phyloP scores from a whole-genome alignment of 164 flowering plant species.

The Litsea cubeba region DNA sequence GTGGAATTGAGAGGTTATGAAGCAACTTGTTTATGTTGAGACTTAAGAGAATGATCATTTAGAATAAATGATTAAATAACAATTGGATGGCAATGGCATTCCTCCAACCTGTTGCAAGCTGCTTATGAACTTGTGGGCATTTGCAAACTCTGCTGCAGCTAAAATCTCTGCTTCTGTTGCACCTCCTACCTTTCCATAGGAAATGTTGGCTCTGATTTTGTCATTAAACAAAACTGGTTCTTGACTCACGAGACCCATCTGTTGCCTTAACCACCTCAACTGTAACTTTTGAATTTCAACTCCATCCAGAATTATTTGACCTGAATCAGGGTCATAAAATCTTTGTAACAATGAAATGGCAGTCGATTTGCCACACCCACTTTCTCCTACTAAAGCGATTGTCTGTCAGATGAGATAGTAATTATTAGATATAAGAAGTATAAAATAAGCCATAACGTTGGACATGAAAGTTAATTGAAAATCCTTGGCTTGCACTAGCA shows the following conservation, averaged over 20 bases:
- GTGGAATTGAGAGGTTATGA: too few species aligned
- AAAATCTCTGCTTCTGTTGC: slow-evolving; percentile 16
- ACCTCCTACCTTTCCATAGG: slow-evolving; percentile 25
- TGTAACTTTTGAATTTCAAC: slow-evolving; percentile 25
- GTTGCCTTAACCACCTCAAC: slow-evolving; percentile 25
- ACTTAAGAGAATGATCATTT: too few species aligned
- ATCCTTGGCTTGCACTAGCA: too few species aligned
- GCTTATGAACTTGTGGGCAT: slow-evolving; percentile 28
- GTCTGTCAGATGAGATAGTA: slow-evolving; percentile 9
- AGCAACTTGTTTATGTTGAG: too few species aligned
- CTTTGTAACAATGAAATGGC: slow-evolving; percentile 29
- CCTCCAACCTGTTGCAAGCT: slow-evolving; percentile 17
- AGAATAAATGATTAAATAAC: too few species aligned
- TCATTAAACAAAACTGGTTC: slow-evolving; percentile 32
- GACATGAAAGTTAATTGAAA: too few species aligned
- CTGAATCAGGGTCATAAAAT: slow-evolving; percentile 32
- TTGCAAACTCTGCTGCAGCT: slow-evolving; percentile 15
- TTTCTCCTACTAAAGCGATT: slow-evolving; percentile 34
- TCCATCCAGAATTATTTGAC: slow-evolving; percentile 26
- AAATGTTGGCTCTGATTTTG: slow-evolving; percentile 35
- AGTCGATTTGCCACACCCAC: slow-evolving; percentile 37
- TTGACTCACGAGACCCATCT: slow-evolving; percentile 34
- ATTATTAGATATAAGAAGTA: neutral
- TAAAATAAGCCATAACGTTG: too few species aligned
- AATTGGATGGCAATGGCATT: too few species aligned